Percentiles rank a stretch among this genome's conserved stretches.
phyloP scores from a whole-genome alignment of 257 asterid species.

The Paulownia fortunei region DNA sequence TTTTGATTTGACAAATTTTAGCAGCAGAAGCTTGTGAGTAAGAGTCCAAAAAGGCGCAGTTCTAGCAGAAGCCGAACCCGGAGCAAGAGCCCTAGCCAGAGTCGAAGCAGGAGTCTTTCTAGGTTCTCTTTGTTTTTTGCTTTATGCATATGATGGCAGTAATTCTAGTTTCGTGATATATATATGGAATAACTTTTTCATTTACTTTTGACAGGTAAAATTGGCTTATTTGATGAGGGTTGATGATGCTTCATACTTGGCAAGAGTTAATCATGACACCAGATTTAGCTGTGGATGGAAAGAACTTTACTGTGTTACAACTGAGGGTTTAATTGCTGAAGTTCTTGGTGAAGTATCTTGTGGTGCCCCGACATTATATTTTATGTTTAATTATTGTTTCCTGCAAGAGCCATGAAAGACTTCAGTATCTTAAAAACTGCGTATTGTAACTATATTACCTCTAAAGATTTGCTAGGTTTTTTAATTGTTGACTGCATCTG shows the following conservation, averaged over 20 bases:
- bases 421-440: not conserved
- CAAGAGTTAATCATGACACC: constrained; percentile 3
- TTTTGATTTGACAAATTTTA: constrained; percentile 41
- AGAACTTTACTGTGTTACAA: constrained; percentile 1
- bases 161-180: not conserved
- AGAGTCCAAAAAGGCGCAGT: constrained; percentile 66
- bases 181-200: not conserved
- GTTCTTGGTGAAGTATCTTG: not conserved
- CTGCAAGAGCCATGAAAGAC: constrained; percentile 5
- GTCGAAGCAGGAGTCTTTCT: constrained; percentile 77
- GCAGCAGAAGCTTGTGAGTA: constrained; percentile 64
- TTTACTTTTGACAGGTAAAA: constrained; percentile 44
- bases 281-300: constrained; percentile 12
- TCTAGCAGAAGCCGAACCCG: constrained; percentile 53
- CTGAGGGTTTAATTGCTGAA: constrained; percentile 5
- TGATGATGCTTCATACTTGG: constrained; percentile 13
- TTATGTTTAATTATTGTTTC: constrained; percentile 15
- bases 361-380: constrained; percentile 4
- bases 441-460: constrained; percentile 11
- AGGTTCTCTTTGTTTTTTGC: constrained; percentile 49
- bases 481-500: not conserved
- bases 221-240: constrained; percentile 12
- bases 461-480: not conserved
- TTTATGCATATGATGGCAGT: not conserved
- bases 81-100: constrained; percentile 58